Evolutionary conservation across 2,329 filamentous ascomycete genomes (phyloP).

Genomic region (Penicillium verrucosum): DNA sequence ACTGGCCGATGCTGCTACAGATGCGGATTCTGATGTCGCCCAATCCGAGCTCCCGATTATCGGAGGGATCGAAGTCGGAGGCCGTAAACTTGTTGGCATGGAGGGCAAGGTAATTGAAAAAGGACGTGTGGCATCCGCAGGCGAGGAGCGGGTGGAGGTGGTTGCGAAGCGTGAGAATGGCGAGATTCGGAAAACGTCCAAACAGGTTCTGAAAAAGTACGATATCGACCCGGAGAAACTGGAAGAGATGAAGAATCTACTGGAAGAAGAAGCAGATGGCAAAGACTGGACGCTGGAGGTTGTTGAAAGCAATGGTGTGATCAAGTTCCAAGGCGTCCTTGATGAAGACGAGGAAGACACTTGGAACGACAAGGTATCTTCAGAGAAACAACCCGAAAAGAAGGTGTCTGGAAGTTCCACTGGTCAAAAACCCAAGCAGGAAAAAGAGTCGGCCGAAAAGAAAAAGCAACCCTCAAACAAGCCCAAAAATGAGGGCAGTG

Average conservation of each 20-base stretch:
- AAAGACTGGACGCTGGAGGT: constrained; percentile 78
- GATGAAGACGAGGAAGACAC: constrained; percentile 56
- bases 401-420: constrained; percentile 17
- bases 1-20: constrained; percentile 30
- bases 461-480: constrained; percentile 9
- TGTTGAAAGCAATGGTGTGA: constrained; percentile 63
- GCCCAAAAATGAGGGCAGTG: constrained; percentile 29
- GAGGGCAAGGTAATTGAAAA: constrained; percentile 58
- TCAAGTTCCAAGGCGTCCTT: constrained; percentile 69
- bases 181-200: constrained; percentile 57
- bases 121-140: constrained; percentile 54
- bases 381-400: constrained; percentile 10
- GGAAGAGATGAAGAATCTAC: constrained; percentile 64
- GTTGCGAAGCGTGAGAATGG: constrained; percentile 60
- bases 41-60: constrained; percentile 44
- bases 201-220: constrained; percentile 65
- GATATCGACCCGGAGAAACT: constrained; percentile 65
- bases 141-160: constrained; percentile 46
- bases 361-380: constrained; percentile 18
- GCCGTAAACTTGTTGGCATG: constrained; percentile 53
- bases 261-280: constrained; percentile 67
- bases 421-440: constrained; percentile 24
- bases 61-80: constrained; percentile 60
- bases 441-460: constrained; percentile 4
- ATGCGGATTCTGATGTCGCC: constrained; percentile 2